Evolutionary conservation across 768 basidiomycete species (phyloP).

Genomic region (Termitomyces sp.): DNA sequence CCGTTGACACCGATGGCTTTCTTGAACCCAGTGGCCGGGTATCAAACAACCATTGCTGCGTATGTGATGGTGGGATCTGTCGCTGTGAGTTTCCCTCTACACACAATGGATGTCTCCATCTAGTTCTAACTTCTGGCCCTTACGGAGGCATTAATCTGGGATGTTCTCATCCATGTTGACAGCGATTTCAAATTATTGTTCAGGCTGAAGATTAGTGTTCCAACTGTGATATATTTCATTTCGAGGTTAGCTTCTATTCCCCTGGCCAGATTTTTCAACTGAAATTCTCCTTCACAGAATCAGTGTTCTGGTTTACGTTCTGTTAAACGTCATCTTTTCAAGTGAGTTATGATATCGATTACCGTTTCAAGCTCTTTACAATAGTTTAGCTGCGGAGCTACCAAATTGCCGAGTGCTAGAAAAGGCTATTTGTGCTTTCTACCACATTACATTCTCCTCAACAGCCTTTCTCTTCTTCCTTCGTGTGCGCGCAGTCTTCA

Average conservation of each 20-base stretch:
- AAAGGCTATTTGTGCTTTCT: slow-evolving; percentile 15
- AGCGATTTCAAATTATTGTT: slow-evolving; percentile 20
- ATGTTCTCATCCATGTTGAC: slow-evolving; percentile 20
- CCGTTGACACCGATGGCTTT: slow-evolving; percentile 26
- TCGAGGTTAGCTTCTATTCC: slow-evolving; percentile 19
- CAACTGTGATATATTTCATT: slow-evolving; percentile 21
- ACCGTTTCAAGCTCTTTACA: neutral
- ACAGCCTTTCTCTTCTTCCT: slow-evolving; percentile 26
- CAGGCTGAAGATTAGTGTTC: slow-evolving; percentile 10
- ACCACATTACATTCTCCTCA: slow-evolving; percentile 17
- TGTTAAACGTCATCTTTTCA: slow-evolving; percentile 16
- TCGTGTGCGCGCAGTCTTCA: slow-evolving; percentile 27
- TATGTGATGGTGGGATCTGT: slow-evolving; percentile 20
- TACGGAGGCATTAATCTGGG: slow-evolving; percentile 6
- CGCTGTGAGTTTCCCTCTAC: slow-evolving; percentile 2
- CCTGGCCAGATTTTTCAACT: too few relatives aligned
- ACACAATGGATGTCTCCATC: too few relatives aligned
- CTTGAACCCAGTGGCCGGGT: slow-evolving; percentile 19
- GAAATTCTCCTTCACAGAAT: slow-evolving; percentile 4
- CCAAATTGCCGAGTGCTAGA: slow-evolving; percentile 17
- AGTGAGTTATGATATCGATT: slow-evolving; percentile 9
- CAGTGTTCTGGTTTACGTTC: slow-evolving; percentile 10
- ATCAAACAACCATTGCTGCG: slow-evolving; percentile 19
- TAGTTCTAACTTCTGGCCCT: neutral
- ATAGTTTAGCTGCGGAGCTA: slow-evolving; percentile 10